phyloP scores from a whole-genome alignment of 1,284 basidiomycete species.

The Rhodotorula sp. region DNA sequence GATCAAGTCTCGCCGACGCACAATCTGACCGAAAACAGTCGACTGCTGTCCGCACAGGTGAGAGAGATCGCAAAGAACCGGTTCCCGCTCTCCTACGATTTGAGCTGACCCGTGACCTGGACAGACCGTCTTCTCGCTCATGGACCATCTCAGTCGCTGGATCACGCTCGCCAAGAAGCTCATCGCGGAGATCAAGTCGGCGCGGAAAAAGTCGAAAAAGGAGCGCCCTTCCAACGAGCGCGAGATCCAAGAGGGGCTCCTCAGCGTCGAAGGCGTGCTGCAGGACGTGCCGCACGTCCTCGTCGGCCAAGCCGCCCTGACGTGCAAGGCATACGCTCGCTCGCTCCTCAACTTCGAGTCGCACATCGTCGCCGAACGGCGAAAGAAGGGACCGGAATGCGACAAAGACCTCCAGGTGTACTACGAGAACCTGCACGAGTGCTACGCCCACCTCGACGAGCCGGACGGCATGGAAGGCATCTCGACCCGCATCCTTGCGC shows the following conservation, averaged over 20 bases:
- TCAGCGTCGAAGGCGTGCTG: constrained; percentile 39
- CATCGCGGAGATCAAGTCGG: constrained; percentile 51
- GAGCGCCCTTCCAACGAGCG: constrained; percentile 27
- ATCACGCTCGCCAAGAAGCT: constrained; percentile 56
- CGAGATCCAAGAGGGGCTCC: constrained; percentile 12
- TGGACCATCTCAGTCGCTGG: constrained; percentile 95
- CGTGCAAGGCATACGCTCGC: constrained; percentile 91
- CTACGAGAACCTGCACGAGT: constrained; percentile 91
- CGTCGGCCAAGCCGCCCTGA: constrained; percentile 88
- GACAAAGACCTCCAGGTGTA: constrained; percentile 63
- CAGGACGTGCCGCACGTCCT: constrained; percentile 61
- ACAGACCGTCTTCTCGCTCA: constrained; percentile 85
- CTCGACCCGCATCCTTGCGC: constrained; percentile 82
- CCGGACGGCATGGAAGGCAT: constrained; percentile 99
- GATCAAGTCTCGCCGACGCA: constrained; percentile 71
- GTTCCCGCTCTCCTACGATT: neutral
- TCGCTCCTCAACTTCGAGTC: constrained; percentile 90
- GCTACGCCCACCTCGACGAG: constrained; percentile 94
- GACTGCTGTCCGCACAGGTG: constrained; percentile 80
- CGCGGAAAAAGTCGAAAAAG: constrained; percentile 38
- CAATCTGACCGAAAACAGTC: constrained; percentile 70
- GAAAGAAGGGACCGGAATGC: constrained; percentile 51
- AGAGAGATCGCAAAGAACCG: neutral
- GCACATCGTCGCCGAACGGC: constrained; percentile 50
- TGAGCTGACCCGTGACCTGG: neutral